phyloP scores from a whole-genome alignment of 176 grass and related monocot genomes.

The Triticum turgidum region DNA sequence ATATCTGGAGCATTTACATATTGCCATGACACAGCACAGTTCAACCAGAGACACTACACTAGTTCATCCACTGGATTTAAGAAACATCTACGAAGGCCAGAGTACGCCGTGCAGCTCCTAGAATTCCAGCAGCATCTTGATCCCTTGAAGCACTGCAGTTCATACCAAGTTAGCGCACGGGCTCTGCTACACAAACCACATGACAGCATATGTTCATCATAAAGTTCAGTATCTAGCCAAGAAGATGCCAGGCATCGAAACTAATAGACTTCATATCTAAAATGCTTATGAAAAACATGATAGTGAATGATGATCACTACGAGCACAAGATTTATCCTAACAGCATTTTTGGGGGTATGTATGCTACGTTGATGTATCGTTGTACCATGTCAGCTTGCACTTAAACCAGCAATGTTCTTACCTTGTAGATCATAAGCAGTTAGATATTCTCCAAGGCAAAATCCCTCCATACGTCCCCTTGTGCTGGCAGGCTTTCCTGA shows the following conservation, averaged over 20 bases:
- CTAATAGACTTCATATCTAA: constrained; percentile 9
- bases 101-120: not conserved
- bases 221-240: not conserved
- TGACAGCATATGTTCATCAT: not conserved
- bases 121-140: not conserved
- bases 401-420: constrained; percentile 5
- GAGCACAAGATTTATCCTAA: not conserved
- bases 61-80: constrained; percentile 12
- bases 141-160: constrained; percentile 25
- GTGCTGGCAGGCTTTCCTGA: constrained; percentile 69
- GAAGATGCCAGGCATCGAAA: not conserved
- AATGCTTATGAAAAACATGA: not conserved
- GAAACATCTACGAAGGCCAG: constrained; percentile 1
- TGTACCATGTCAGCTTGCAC: not conserved
- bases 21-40: not conserved
- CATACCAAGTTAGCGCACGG: constrained; percentile 5
- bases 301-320: not conserved
- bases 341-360: not conserved
- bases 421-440: constrained; percentile 43
- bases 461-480: constrained; percentile 82
- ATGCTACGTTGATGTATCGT: not conserved
- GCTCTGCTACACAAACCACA: not conserved
- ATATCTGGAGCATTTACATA: constrained; percentile 14
- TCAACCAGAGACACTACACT: constrained; percentile 25
- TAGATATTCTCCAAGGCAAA: constrained; percentile 80